phyloP scores from a whole-genome alignment of 2,329 filamentous ascomycete genomes.

The Tolypocladium pustulatum region DNA sequence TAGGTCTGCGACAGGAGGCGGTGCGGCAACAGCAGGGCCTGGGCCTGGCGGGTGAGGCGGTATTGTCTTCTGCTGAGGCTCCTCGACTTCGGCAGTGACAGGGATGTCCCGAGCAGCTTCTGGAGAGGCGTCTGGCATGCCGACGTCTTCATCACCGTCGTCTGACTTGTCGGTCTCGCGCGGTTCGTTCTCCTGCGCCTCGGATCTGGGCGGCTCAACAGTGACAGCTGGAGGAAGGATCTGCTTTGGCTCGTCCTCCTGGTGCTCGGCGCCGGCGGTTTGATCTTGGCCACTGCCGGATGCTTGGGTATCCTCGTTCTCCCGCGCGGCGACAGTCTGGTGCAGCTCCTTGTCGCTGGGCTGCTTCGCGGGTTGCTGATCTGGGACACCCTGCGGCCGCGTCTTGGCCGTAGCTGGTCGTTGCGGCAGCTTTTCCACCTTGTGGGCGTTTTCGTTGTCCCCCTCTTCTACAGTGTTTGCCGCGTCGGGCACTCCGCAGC shows the following conservation, averaged over 20 bases:
- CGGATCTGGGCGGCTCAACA: constrained; percentile 31
- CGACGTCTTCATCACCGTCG: constrained; percentile 49
- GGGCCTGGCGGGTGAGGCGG: constrained; percentile 38
- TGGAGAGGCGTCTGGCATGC: constrained; percentile 55
- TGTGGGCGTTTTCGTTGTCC: constrained; percentile 43
- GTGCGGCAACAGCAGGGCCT: constrained; percentile 27
- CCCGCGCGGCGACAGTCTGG: constrained; percentile 20
- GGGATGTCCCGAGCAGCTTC: constrained; percentile 37
- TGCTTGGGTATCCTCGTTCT: constrained; percentile 31
- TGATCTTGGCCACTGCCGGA: constrained; percentile 37
- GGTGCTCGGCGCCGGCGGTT: constrained; percentile 27
- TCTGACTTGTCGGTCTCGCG: constrained; percentile 23
- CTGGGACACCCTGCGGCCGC: constrained; percentile 40
- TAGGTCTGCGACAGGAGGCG: constrained; percentile 28
- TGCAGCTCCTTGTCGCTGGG: constrained; percentile 40
- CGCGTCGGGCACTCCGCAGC: constrained; percentile 55
- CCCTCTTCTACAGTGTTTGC: constrained; percentile 42
- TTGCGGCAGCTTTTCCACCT: constrained; percentile 45
- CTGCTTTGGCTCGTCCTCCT: constrained; percentile 38
- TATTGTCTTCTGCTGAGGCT: constrained; percentile 19
- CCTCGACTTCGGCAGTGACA: constrained; percentile 25
- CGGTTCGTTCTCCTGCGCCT: constrained; percentile 12
- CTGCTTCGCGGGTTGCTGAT: constrained; percentile 30
- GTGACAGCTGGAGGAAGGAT: constrained; percentile 23
- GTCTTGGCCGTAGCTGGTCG: constrained; percentile 44